Percentiles rank a stretch among this genome's conserved stretches.
Evolutionary conservation across 306 rosid genomes (phyloP).

Genomic region (Styphnolobium japonicum): DNA sequence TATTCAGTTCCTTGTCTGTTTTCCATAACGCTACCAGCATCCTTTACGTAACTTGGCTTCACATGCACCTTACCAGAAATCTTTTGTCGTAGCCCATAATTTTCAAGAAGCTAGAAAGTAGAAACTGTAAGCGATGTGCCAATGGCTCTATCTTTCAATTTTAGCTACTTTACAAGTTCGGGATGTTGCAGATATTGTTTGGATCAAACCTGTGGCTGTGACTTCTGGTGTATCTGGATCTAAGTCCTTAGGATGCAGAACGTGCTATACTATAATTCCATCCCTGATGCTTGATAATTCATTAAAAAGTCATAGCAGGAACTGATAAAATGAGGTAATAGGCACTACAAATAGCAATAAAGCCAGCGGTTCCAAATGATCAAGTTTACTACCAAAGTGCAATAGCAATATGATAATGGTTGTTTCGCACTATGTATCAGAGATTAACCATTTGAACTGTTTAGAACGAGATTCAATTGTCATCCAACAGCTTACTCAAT

Average conservation of each 20-base stretch:
- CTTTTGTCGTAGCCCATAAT: neutral
- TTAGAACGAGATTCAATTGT: too few relatives aligned
- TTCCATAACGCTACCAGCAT: neutral
- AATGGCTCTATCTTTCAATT: neutral
- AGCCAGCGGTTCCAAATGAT: too few relatives aligned
- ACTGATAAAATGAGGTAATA: neutral
- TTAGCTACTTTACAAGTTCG: neutral
- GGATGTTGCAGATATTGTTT: neutral
- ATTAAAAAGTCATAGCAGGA: neutral
- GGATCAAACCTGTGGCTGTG: neutral
- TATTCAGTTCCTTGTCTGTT: neutral
- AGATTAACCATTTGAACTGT: too few relatives aligned
- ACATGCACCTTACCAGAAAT: neutral
- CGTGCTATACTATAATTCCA: neutral
- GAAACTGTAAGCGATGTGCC: neutral
- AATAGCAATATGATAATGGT: too few relatives aligned
- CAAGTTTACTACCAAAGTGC: too few relatives aligned
- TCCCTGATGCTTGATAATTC: neutral
- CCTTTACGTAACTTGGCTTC: neutral
- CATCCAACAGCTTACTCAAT: too few relatives aligned
- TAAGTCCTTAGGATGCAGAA: neutral
- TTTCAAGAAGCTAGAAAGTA: neutral
- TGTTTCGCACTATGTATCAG: too few relatives aligned
- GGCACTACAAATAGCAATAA: neutral
- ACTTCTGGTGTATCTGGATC: neutral